phyloP scores from a whole-genome alignment of 116 monocot species.

The Posidonia oceanica region DNA sequence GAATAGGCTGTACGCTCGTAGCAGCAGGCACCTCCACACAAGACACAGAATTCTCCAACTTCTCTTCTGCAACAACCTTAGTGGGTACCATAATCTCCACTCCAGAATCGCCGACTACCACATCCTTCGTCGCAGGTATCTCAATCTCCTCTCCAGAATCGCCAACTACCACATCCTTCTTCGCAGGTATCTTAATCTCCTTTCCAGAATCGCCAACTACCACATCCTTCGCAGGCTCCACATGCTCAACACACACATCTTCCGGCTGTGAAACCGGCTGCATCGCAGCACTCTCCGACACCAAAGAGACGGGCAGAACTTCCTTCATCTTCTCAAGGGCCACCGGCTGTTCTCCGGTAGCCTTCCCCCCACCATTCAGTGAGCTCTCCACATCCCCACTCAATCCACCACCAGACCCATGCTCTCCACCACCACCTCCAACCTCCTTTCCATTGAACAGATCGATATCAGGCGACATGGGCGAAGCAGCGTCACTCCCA shows the following conservation, averaged over 20 bases:
- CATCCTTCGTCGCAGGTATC: background rate
- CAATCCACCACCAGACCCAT: background rate
- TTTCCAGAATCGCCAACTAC: too few species aligned
- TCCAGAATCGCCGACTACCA: background rate
- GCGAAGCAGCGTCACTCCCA: conserved; percentile 8
- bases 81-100: background rate
- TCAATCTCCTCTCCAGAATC: background rate
- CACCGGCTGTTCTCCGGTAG: background rate
- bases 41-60: background rate
- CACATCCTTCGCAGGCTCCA: background rate
- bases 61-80: background rate
- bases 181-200: too few species aligned
- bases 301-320: background rate
- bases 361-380: background rate
- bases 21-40: background rate
- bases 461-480: conserved; percentile 5
- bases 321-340: background rate
- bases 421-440: background rate
- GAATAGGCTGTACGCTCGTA: conserved; percentile 1
- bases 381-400: background rate
- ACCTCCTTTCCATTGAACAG: background rate
- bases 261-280: conserved; percentile 3
- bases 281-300: background rate
- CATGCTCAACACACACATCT: conserved; percentile 1
- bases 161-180: background rate